A percentile compares a stretch with the other conserved stretches of the same genome.
phyloP scores from a whole-genome alignment of 176 grass and related monocot genomes.

The Otatea glauca region DNA sequence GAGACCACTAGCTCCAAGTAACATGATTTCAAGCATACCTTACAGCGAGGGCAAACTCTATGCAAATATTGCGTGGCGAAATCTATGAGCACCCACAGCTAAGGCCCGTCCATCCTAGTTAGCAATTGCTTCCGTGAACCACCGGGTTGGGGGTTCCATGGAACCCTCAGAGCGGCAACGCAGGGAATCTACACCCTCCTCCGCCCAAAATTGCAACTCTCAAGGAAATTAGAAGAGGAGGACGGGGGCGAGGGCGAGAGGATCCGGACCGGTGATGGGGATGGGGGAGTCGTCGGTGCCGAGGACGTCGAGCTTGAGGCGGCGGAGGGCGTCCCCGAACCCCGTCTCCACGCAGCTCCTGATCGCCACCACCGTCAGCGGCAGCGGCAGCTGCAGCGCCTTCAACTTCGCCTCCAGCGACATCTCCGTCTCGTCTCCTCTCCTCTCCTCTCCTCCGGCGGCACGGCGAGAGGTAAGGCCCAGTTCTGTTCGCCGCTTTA shows the following conservation, averaged over 20 bases:
- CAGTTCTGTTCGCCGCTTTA: background rate
- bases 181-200: background rate
- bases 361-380: conserved; percentile 17
- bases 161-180: background rate
- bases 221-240: background rate
- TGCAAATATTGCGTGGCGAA: background rate
- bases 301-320: conserved; percentile 85
- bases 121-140: background rate
- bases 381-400: background rate
- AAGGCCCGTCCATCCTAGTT: background rate
- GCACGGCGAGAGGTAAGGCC: background rate
- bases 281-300: conserved; percentile 76
- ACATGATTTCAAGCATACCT: conserved; percentile 11
- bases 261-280: conserved; percentile 56
- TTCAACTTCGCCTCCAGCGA: background rate
- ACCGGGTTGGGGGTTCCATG: background rate
- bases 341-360: conserved; percentile 22
- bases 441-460: background rate
- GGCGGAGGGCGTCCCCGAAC: conserved; percentile 67
- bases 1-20: background rate
- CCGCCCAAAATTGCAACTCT: background rate
- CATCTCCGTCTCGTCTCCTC: conserved; percentile 2
- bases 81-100: background rate
- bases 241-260: background rate
- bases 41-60: background rate